These are phyloP conservation scores for Tolypocladium cylindrosporum DNA, from an alignment of 2,329 filamentous ascomycete genomes.

Conservation along the genomic window DNA sequence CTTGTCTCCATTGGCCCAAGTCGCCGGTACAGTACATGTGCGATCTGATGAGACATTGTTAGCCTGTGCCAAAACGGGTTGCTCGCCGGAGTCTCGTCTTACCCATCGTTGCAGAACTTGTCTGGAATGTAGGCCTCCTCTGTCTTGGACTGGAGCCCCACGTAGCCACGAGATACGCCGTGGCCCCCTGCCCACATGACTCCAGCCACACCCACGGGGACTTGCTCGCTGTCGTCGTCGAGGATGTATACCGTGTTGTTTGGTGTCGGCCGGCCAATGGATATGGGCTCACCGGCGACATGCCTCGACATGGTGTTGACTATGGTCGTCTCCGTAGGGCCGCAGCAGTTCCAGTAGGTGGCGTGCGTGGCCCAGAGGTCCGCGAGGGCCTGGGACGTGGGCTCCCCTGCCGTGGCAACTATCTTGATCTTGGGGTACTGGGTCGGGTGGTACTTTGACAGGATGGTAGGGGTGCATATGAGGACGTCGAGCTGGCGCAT, in stretches of 20 bases:
- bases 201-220: slow-evolving; percentile 36
- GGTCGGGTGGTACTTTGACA: slow-evolving; percentile 36
- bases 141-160: slow-evolving; percentile 42
- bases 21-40: slow-evolving; percentile 54
- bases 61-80: background rate
- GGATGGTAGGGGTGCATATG: slow-evolving; percentile 45
- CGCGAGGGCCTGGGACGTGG: slow-evolving; percentile 37
- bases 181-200: slow-evolving; percentile 47
- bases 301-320: slow-evolving; percentile 48
- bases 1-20: slow-evolving; percentile 41
- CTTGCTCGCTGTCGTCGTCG: slow-evolving; percentile 32
- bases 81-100: slow-evolving; percentile 2
- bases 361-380: slow-evolving; percentile 42
- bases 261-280: slow-evolving; percentile 45
- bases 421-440: slow-evolving; percentile 41
- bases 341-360: slow-evolving; percentile 46
- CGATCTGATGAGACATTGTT: slow-evolving; percentile 17
- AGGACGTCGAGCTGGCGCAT: slow-evolving; percentile 36
- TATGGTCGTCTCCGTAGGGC: slow-evolving; percentile 50
- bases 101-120: slow-evolving; percentile 41
- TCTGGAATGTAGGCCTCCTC: slow-evolving; percentile 38
- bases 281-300: slow-evolving; percentile 31
- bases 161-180: slow-evolving; percentile 45
- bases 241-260: slow-evolving; percentile 48
- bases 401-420: slow-evolving; percentile 46